Conservation (phyloP, 352 stramenopile genomes). For the Phytophthora multivora region DNA sequence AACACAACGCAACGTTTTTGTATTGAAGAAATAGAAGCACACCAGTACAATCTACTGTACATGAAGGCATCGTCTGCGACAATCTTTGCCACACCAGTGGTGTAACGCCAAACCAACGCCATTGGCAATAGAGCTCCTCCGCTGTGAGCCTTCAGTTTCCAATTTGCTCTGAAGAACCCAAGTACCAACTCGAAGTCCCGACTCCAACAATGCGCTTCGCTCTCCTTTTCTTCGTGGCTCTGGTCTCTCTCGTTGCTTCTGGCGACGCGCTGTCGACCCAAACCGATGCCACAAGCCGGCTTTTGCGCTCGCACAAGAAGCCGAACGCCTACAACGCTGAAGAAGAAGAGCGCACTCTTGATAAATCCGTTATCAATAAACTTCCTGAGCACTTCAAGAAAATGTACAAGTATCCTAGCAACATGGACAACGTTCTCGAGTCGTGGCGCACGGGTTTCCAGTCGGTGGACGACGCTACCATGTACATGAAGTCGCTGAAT, state of each 20-base stretch:
- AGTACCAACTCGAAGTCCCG: background rate
- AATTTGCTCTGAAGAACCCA: background rate
- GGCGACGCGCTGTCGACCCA: constrained; percentile 1
- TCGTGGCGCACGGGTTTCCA: background rate
- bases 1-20: too few relatives aligned
- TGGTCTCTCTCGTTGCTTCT: background rate
- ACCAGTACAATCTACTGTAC: too few relatives aligned
- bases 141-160: background rate
- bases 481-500: background rate
- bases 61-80: too few relatives aligned
- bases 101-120: too few relatives aligned
- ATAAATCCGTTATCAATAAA: background rate
- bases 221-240: background rate
- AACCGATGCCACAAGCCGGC: background rate
- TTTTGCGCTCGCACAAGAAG: background rate
- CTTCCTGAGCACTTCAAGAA: background rate
- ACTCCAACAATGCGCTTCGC: constrained; percentile 3
- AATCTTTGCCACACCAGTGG: too few relatives aligned
- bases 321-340: background rate
- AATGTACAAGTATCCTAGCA: background rate
- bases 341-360: constrained; percentile 1
- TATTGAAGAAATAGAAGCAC: too few relatives aligned
- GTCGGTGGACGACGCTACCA: background rate
- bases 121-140: too few relatives aligned
- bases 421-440: background rate